These are phyloP conservation scores for Aspergillus panamensis DNA, from an alignment of 495 filamentous ascomycete genomes.

Conservation along the genomic window DNA sequence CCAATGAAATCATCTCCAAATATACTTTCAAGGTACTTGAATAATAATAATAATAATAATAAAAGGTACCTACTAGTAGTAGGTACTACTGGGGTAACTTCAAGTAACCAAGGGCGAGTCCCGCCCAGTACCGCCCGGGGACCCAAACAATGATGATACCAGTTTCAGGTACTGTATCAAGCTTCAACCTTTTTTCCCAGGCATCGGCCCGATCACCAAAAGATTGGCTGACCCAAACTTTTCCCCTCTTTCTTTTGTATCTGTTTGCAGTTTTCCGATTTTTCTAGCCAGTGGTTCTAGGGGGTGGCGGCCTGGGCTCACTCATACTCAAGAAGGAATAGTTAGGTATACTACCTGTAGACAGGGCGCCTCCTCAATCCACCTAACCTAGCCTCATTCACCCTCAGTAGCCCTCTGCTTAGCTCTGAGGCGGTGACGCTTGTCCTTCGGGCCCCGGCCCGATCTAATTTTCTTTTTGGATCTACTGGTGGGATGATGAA, in stretches of 20 bases:
- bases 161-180: slow-evolving; percentile 21
- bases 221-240: slow-evolving; percentile 21
- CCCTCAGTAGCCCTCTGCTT: neutral
- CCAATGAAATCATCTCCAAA: neutral
- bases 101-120: no score
- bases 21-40: neutral
- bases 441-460: neutral
- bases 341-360: no score
- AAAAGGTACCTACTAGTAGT: no score
- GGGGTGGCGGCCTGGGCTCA: slow-evolving; percentile 34
- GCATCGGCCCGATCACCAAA: slow-evolving; percentile 21
- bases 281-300: slow-evolving; percentile 32
- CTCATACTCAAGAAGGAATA: neutral
- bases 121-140: neutral
- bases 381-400: neutral
- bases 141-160: slow-evolving; percentile 2
- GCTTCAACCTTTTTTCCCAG: slow-evolving; percentile 1
- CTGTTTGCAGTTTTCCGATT: neutral
- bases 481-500: neutral
- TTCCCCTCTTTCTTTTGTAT: slow-evolving; percentile 26
- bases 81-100: neutral
- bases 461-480: neutral
- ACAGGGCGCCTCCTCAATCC: neutral
- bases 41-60: no score
- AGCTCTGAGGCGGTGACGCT: neutral